Base-by-base conservation (phyloP, 1,284 basidiomycete genomes). In the Microstroma glucosiphilum region DNA sequence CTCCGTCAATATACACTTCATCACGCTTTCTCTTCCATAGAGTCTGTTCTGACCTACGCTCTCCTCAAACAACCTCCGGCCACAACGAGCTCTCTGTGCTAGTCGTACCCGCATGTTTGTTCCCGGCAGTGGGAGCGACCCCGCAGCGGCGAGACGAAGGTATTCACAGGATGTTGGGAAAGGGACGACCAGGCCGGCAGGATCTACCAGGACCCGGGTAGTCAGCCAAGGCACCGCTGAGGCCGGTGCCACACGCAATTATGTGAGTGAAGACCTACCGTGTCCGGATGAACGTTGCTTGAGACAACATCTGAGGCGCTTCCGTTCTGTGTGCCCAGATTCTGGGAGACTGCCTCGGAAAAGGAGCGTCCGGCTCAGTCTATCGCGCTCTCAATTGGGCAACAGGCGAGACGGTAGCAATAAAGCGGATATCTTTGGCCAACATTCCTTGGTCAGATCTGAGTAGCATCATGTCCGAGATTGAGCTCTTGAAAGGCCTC, bases 381-480 rank as follows among this genome's bases (percentile, higher is more conserved):
- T 96, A 92, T 80, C 77, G 91, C 73, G 91, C 91, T 40, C 84
- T 98, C 78, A 97, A 97, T 79, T 96, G 91, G 87, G 89, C 89
- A 42, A 96, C 91, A 25, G 93, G 93, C 13, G 77, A 78, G 61
- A 77, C 75, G 26, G 75, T 76, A 42, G 75, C 77, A n/a, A 70
- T 78, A 57, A 78, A 78, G 51, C 69, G 81, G 71, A 80, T 81
- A 55, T 76, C 91, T 74, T 83, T 98, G 65, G 88, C 87, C 78
- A 92, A 92, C 79, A 93, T 98, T 63, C 91, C 93, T 1, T 90
- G 91, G 78, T 86, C 87, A 56, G 91, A 96, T 78, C 85, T 97
- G 58, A 89, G 90, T 21, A 92, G 97, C 80, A 96, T 98, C 77
- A 97, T 97, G 94, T 91, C 89, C 66, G 94, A 98, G 82, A 98